Evolutionary conservation across 2,329 filamentous ascomycete species (phyloP).

Genomic region (Claviceps humidiphila): DNA sequence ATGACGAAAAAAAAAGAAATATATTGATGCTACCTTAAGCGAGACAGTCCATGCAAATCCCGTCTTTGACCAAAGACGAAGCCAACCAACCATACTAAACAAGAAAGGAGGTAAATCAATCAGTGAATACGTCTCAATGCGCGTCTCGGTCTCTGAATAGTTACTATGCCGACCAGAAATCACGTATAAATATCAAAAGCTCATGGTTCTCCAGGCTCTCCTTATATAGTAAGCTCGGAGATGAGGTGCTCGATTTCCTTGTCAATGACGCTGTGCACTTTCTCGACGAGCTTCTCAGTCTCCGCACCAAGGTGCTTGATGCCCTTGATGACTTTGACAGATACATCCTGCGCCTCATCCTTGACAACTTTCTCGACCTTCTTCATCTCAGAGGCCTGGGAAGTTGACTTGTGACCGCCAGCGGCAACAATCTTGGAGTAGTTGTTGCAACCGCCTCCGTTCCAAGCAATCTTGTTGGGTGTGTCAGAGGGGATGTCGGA

Average conservation of each 20-base stretch:
- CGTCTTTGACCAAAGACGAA: conserved; percentile 1
- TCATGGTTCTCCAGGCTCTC: conserved; percentile 5
- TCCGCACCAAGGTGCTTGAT: conserved; percentile 39
- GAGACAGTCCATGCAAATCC: not conserved
- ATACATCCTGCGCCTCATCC: conserved; percentile 45
- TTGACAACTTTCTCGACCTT: conserved; percentile 48
- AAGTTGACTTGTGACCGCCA: conserved; percentile 53
- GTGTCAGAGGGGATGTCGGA: conserved; percentile 75
- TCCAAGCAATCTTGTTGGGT: conserved; percentile 94
- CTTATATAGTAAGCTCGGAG: conserved; percentile 33
- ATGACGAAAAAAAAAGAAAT: not conserved
- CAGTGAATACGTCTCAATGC: conserved; percentile 6
- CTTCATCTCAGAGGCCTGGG: conserved; percentile 32
- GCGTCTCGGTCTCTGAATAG: conserved; percentile 15
- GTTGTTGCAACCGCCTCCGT: conserved; percentile 91
- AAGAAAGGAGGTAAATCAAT: conserved; percentile 1
- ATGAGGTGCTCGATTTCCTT: conserved; percentile 48
- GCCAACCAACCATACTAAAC: not conserved
- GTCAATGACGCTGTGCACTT: conserved; percentile 49
- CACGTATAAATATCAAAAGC: conserved; percentile 1
- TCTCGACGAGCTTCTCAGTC: conserved; percentile 48
- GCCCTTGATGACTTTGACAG: conserved; percentile 42
- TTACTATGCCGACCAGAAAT: not conserved
- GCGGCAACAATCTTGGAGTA: conserved; percentile 68
- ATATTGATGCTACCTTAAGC: conserved; percentile 6